These are phyloP conservation scores for Naganishia randhawae DNA, from an alignment of 768 basidiomycete species.

Conservation along the genomic window DNA sequence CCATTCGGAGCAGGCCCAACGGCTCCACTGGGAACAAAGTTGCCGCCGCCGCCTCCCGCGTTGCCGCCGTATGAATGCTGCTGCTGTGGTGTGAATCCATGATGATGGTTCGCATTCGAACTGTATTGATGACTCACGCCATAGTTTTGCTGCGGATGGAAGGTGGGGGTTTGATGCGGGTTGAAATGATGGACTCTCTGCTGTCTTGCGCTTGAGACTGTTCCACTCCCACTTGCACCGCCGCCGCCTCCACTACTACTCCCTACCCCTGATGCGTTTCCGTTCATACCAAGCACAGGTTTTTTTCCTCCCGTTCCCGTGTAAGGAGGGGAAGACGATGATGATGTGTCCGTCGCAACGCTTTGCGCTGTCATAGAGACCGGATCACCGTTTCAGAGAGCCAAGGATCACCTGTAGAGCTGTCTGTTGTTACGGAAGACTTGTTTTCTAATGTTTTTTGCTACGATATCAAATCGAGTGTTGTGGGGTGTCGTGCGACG, in stretches of 20 bases:
- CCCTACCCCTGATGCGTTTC: slow-evolving; percentile 1
- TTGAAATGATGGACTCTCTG: slow-evolving; percentile 6
- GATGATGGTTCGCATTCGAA: not conserved
- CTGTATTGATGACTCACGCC: not conserved
- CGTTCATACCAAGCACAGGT: slow-evolving; percentile 10
- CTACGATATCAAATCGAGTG: not conserved
- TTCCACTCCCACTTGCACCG: not conserved
- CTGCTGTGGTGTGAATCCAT: not conserved
- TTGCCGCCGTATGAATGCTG: slow-evolving; percentile 3
- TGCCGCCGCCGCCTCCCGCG: not conserved
- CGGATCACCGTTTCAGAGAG: slow-evolving; percentile 1
- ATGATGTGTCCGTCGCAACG: not conserved
- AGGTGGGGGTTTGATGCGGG: slow-evolving; percentile 6
- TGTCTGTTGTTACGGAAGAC: not conserved
- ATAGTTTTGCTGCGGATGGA: slow-evolving; percentile 20
- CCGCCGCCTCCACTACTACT: not conserved
- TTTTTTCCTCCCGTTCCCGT: slow-evolving; percentile 9
- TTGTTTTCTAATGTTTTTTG: not conserved
- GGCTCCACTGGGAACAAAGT: not conserved
- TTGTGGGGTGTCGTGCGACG: not conserved
- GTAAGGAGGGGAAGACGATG: not conserved
- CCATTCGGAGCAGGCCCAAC: not conserved
- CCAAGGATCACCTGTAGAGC: not conserved
- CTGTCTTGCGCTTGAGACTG: slow-evolving; percentile 1
- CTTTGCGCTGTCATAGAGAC: not conserved